These are phyloP conservation scores for Phytophthora fragariaefolia DNA, from an alignment of 352 stramenopile genomes.

Conservation along the genomic window DNA sequence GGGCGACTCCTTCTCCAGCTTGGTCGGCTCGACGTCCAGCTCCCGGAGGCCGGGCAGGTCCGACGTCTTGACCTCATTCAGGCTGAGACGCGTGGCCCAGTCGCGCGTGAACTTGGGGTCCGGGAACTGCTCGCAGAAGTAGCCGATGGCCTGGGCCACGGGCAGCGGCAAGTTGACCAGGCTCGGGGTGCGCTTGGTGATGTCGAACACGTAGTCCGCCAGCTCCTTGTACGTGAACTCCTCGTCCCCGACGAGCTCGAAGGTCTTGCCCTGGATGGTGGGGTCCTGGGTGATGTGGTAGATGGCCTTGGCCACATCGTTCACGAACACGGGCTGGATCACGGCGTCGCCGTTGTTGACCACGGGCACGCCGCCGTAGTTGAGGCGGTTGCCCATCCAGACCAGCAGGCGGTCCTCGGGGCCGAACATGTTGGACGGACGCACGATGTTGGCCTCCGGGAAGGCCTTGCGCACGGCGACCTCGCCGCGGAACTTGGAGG, in stretches of 20 bases:
- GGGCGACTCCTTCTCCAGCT: constrained; percentile 96
- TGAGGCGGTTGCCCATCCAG: constrained; percentile 84
- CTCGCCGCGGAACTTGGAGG: constrained; percentile 89
- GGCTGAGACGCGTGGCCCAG: constrained; percentile 74
- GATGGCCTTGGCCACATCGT: constrained; percentile 82
- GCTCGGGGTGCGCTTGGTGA: constrained; percentile 76
- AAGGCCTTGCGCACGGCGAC: constrained; percentile 92
- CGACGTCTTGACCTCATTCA: constrained; percentile 88
- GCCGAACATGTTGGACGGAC: constrained; percentile 95
- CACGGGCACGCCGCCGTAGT: constrained; percentile 85
- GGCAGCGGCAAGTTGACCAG: constrained; percentile 86
- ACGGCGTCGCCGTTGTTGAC: constrained; percentile 94
- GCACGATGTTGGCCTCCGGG: constrained; percentile 96
- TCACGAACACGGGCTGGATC: constrained; percentile 93
- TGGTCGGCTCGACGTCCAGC: constrained; percentile 88
- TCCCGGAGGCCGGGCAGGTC: constrained; percentile 78
- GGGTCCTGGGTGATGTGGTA: constrained; percentile 82
- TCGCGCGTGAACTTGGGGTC: constrained; percentile 85
- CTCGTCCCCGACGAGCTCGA: constrained; percentile 96
- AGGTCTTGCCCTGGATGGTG: constrained; percentile 92
- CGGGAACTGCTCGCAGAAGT: constrained; percentile 84
- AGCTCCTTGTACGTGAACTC: constrained; percentile 98
- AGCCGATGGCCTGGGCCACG: constrained; percentile 79
- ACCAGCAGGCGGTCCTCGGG: constrained; percentile 96
- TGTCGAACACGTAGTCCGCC: constrained; percentile 96